A percentile compares a stretch with the other conserved stretches of the same genome.
phyloP scores from a whole-genome alignment of 164 flowering plant genomes.

The Piper longum region DNA sequence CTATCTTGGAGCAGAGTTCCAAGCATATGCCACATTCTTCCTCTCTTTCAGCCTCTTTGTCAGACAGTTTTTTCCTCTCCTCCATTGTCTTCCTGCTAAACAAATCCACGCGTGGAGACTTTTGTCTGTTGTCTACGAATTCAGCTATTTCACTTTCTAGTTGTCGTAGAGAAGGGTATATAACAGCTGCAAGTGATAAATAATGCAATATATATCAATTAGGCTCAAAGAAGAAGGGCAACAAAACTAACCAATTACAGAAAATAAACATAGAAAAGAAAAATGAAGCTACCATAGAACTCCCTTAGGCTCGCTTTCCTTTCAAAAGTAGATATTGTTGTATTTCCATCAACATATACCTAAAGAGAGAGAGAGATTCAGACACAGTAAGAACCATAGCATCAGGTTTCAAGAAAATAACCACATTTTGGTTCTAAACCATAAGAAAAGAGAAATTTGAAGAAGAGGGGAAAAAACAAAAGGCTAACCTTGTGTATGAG shows the following conservation, averaged over 20 bases:
- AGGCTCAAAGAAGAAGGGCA: not conserved
- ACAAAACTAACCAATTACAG: not conserved
- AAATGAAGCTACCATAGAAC: conserved; percentile 4
- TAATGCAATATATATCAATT: not conserved
- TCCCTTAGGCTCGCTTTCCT: conserved; percentile 12
- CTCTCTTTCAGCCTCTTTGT: conserved; percentile 58
- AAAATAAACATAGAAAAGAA: not conserved
- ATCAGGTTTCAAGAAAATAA: not conserved
- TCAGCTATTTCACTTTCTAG: conserved; percentile 46
- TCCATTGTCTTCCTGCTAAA: conserved; percentile 28
- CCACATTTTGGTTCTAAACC: not conserved
- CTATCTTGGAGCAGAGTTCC: conserved; percentile 71
- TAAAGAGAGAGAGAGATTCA: not conserved
- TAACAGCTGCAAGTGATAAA: conserved; percentile 37
- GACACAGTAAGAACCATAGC: not conserved
- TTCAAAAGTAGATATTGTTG: conserved; percentile 2
- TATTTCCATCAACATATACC: conserved; percentile 9
- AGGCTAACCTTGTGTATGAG: conserved; percentile 48
- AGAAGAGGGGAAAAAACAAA: not conserved
- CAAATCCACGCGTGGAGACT: conserved; percentile 8
- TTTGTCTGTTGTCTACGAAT: conserved; percentile 18
- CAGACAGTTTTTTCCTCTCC: conserved; percentile 18
- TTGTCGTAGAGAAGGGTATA: conserved; percentile 70
- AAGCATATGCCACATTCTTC: conserved; percentile 87
- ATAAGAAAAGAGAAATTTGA: not conserved